Evolutionary conservation across 345 rosid genomes (phyloP), one percentile per base, ranked within the genome.

Genomic region (Aquilaria sinensis): DNA sequence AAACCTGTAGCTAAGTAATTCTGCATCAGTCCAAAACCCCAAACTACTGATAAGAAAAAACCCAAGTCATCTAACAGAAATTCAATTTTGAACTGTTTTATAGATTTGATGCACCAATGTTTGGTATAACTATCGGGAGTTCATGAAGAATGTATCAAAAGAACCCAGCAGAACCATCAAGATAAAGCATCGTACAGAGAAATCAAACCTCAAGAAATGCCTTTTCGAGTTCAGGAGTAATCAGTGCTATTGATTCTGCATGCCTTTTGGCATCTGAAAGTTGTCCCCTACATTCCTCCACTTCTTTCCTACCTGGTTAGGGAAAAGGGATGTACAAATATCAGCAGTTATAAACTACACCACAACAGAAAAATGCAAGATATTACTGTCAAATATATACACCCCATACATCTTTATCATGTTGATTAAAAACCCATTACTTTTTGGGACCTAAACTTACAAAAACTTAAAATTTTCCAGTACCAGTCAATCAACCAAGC

Each of bases 161-260:
- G 14, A 56, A 64, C 14, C 9, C 8, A 45, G 41, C 12, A 47
- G 8, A 37, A 37, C 2, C 30, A n/a, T 15, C 3, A 29, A 57
- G n/a, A 37, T 53, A 15, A 4, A 31, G 16, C 34, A 48, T 31
- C 48, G 31, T 48, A 58, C 57, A 8, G 50, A 37, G 23, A 16
- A 60, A 52, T 23, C 78, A 31, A 64, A 87, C 95, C 95, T 90
- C 87, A 70, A 80, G 81, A 72, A 93, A 93, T 53, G 78, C 85
- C 77, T 75, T 80, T 68, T 72, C 82, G 68, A 90, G 94, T 69
- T 84, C 87, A 51, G 96, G 89, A 66, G 97, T 93, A 61, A 93
- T 83, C 57, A 61, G 31, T 15, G 94, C 82, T 69, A 90, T 67
- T 47, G 94, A 81, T 77, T 93, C 97, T 64, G 98, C 97, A 61